Percentiles rank a stretch among this genome's conserved stretches.
Evolutionary conservation across 495 filamentous ascomycete genomes (phyloP).

Genomic region (Aspergillus nanangensis): DNA sequence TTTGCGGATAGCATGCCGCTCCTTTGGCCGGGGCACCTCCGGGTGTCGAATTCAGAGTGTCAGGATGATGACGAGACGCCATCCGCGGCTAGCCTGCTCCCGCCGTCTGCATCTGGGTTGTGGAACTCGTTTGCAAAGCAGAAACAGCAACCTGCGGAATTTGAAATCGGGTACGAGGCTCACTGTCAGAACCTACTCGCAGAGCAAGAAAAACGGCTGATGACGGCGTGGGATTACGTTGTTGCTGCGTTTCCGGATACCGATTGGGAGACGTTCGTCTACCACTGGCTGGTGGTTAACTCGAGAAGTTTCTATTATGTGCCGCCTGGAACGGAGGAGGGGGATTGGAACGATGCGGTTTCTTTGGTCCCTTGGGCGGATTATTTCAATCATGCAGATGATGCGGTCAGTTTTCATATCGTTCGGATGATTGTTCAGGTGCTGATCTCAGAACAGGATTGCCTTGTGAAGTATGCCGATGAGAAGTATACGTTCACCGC

Average conservation of each 20-base stretch:
- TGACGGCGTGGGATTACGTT: slow-evolving; percentile 50
- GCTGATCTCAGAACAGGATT: slow-evolving; percentile 26
- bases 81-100: slow-evolving; percentile 12
- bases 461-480: slow-evolving; percentile 49
- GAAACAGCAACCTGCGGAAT: neutral
- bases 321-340: slow-evolving; percentile 36
- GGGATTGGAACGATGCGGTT: slow-evolving; percentile 58
- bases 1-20: slow-evolving; percentile 59
- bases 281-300: slow-evolving; percentile 72
- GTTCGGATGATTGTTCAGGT: neutral
- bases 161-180: slow-evolving; percentile 19
- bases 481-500: slow-evolving; percentile 54
- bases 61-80: neutral
- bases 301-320: slow-evolving; percentile 72
- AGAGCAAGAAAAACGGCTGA: slow-evolving; percentile 57
- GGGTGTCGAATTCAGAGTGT: slow-evolving; percentile 12
- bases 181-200: slow-evolving; percentile 44
- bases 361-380: slow-evolving; percentile 75
- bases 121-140: slow-evolving; percentile 22
- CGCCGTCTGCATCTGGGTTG: slow-evolving; percentile 26
- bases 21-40: slow-evolving; percentile 48
- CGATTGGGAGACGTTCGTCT: slow-evolving; percentile 46
- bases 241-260: slow-evolving; percentile 43
- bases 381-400: slow-evolving; percentile 70
- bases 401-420: slow-evolving; percentile 17